These are phyloP conservation scores for Nemania serpens DNA, from an alignment of 2,329 filamentous ascomycete genomes.

Conservation along the genomic window DNA sequence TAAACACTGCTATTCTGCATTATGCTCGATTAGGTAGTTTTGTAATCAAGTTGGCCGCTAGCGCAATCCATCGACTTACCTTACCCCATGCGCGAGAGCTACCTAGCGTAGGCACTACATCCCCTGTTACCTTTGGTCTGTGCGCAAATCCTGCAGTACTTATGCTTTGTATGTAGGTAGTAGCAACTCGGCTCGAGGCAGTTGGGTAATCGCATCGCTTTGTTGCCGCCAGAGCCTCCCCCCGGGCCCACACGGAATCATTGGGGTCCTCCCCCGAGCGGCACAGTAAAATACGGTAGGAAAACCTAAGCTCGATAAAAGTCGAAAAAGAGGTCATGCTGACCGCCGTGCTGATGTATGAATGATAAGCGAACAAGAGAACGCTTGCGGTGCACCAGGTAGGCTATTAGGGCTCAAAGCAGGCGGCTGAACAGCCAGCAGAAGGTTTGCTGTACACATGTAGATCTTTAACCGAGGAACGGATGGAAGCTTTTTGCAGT, in stretches of 20 bases:
- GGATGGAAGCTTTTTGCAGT: no score
- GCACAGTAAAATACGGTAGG: background rate
- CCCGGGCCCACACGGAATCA: background rate
- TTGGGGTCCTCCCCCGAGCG: background rate
- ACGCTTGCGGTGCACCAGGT: background rate
- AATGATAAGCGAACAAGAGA: background rate
- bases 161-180: background rate
- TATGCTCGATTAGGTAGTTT: no score
- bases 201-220: no score
- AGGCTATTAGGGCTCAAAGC: no score
- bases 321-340: no score
- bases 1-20: background rate
- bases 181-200: no score
- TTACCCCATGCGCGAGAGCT: no score
- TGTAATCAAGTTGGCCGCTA: no score
- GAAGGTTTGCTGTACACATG: no score
- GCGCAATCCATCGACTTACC: no score
- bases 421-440: background rate
- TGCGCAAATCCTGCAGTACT: conserved; percentile 1
- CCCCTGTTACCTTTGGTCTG: conserved; percentile 12
- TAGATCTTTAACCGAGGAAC: no score
- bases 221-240: conserved; percentile 14
- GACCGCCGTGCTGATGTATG: background rate
- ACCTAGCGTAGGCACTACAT: background rate
- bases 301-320: no score